A percentile compares a stretch with the other conserved stretches of the same genome.
Conservation (phyloP, 306 rosid genomes). For the Corylus avellana region DNA sequence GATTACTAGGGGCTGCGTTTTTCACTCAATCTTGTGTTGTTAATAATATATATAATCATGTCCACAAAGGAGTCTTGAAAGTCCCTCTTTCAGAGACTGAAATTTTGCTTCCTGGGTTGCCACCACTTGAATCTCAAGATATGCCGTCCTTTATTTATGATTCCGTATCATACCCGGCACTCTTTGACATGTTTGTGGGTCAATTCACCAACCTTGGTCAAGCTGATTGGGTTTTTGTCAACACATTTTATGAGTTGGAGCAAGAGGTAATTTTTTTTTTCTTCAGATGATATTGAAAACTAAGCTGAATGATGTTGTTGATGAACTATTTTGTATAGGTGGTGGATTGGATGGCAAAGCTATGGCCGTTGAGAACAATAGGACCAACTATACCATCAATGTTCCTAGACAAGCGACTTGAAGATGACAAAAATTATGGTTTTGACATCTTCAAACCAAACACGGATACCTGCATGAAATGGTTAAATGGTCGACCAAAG, state of each 20-base stretch:
- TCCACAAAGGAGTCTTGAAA: slow-evolving; percentile 38
- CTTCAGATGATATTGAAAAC: too few relatives aligned
- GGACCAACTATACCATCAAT: slow-evolving; percentile 61
- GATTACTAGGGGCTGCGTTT: slow-evolving; percentile 41
- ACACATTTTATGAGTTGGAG: slow-evolving; percentile 48
- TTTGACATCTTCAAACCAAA: slow-evolving; percentile 36
- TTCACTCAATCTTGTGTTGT: slow-evolving; percentile 60
- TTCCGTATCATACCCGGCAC: slow-evolving; percentile 44
- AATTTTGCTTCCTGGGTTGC: slow-evolving; percentile 41
- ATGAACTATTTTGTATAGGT: not conserved
- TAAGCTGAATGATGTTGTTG: too few relatives aligned
- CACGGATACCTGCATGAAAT: slow-evolving; percentile 15
- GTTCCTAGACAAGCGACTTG: slow-evolving; percentile 40
- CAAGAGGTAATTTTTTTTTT: slow-evolving; percentile 33
- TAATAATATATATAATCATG: slow-evolving; percentile 33
- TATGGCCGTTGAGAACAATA: slow-evolving; percentile 44
- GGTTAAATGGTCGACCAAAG: slow-evolving; percentile 29
- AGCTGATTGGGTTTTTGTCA: slow-evolving; percentile 52
- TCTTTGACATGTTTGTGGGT: slow-evolving; percentile 45
- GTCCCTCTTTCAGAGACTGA: slow-evolving; percentile 30
- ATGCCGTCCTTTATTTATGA: slow-evolving; percentile 49
- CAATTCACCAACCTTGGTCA: slow-evolving; percentile 46
- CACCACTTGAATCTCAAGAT: slow-evolving; percentile 42
- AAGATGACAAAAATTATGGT: slow-evolving; percentile 47
- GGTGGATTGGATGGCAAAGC: slow-evolving; percentile 54